phyloP scores from a whole-genome alignment of 305 asterid species.

The Fraxinus paxiana region DNA sequence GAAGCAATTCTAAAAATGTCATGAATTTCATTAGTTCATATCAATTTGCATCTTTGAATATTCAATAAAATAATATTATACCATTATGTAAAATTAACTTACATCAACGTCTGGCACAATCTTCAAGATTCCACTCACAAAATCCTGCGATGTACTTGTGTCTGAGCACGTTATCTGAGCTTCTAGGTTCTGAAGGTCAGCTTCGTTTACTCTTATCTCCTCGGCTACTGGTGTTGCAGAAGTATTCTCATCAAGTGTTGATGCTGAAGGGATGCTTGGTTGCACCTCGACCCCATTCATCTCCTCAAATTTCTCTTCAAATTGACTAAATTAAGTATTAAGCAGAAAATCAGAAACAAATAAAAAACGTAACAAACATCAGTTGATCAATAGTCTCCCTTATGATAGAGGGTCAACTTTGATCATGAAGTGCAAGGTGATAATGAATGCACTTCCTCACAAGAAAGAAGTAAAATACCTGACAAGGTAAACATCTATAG shows the following conservation, averaged over 20 bases:
- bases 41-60: background rate
- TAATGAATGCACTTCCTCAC: background rate
- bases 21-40: background rate
- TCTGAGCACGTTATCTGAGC: constrained; percentile 49
- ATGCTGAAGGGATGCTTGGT: background rate
- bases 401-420: background rate
- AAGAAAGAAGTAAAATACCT: constrained; percentile 38
- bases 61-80: background rate
- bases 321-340: background rate
- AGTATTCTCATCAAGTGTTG: background rate
- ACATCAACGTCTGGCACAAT: constrained; percentile 85
- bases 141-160: constrained; percentile 66
- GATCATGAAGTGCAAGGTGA: background rate
- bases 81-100: constrained; percentile 34
- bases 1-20: background rate
- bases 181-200: constrained; percentile 40
- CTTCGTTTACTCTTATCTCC: constrained; percentile 46
- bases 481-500: background rate
- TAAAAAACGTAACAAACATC: background rate
- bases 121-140: constrained; percentile 73
- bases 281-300: background rate
- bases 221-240: constrained; percentile 31
- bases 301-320: background rate
- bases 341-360: background rate
- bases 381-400: background rate